Evolutionary conservation across 495 filamentous ascomycete species (phyloP).

Genomic region (Trypethelium eluteriae): DNA sequence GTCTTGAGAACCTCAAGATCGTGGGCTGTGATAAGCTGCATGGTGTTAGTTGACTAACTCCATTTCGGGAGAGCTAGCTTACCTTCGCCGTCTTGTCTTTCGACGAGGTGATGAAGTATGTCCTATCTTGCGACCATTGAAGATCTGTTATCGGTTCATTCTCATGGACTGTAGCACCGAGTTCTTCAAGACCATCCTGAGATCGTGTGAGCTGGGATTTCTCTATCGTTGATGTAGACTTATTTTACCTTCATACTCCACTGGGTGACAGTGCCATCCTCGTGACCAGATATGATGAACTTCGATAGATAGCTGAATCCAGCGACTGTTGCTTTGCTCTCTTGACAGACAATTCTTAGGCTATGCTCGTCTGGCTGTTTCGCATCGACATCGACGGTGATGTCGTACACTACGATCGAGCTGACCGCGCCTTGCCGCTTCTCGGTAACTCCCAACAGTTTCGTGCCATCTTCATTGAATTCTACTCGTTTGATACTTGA

Average conservation of each 20-base stretch:
- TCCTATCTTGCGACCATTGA: constrained; percentile 87
- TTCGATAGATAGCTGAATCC: constrained; percentile 87
- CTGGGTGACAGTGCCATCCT: constrained; percentile 88
- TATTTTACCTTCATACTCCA: constrained; percentile 78
- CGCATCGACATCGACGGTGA: constrained; percentile 69
- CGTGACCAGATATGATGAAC: constrained; percentile 95
- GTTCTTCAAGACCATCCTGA: not conserved
- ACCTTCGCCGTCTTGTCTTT: constrained; percentile 97
- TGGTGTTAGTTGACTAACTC: not conserved
- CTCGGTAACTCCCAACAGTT: constrained; percentile 88
- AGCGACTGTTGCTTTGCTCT: constrained; percentile 88
- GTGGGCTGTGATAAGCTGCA: constrained; percentile 65
- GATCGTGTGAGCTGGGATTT: not conserved
- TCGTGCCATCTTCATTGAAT: constrained; percentile 84
- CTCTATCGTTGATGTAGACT: not conserved
- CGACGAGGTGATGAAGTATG: constrained; percentile 94
- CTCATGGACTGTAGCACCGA: constrained; percentile 54
- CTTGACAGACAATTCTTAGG: constrained; percentile 60
- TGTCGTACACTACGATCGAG: constrained; percentile 84
- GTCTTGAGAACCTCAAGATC: constrained; percentile 89
- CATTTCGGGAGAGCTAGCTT: constrained; percentile 16
- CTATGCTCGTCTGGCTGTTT: constrained; percentile 73
- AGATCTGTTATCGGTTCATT: constrained; percentile 84
- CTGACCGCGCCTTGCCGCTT: constrained; percentile 94
- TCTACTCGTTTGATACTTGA: constrained; percentile 95